These are phyloP conservation scores for Jamesozyma gamospora DNA, from an alignment of 805 yeast species.

Conservation along the genomic window DNA sequence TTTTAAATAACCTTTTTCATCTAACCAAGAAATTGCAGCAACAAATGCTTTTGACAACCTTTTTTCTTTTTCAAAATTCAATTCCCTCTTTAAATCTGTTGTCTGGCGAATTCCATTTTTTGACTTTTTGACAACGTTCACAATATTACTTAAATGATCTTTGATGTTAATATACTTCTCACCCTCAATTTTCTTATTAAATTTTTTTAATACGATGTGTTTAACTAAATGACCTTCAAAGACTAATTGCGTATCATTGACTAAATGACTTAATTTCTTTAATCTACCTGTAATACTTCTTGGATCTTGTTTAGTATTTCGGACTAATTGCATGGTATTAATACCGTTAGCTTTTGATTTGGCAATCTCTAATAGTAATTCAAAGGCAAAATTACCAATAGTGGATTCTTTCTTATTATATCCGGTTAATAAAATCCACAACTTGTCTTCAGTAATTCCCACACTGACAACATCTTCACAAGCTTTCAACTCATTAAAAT, in stretches of 20 bases:
- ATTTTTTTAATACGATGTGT: constrained; percentile 42
- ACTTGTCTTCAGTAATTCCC: constrained; percentile 43
- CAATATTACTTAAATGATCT: constrained; percentile 30
- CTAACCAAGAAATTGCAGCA: constrained; percentile 38
- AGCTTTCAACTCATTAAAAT: constrained; percentile 1
- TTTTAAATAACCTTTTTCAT: constrained; percentile 37
- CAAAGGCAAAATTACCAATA: constrained; percentile 48
- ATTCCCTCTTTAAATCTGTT: constrained; percentile 49
- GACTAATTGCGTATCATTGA: constrained; percentile 33
- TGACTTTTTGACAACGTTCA: constrained; percentile 43
- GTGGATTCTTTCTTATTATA: constrained; percentile 40
- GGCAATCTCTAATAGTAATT: constrained; percentile 51
- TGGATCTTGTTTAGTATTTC: constrained; percentile 55
- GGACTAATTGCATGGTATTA: constrained; percentile 46
- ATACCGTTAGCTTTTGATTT: constrained; percentile 47
- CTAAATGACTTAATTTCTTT: constrained; percentile 43
- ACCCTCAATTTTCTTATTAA: constrained; percentile 15
- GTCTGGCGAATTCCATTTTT: constrained; percentile 53
- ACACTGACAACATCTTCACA: constrained; percentile 11
- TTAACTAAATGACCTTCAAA: constrained; percentile 44
- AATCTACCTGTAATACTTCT: constrained; percentile 59
- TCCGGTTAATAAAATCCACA: constrained; percentile 51
- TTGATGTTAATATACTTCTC: constrained; percentile 22
- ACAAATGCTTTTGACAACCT: constrained; percentile 39
- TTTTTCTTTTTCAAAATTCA: constrained; percentile 38